Conservation (phyloP, 2,329 filamentous ascomycete genomes). For the Fusarium floridanum region DNA sequence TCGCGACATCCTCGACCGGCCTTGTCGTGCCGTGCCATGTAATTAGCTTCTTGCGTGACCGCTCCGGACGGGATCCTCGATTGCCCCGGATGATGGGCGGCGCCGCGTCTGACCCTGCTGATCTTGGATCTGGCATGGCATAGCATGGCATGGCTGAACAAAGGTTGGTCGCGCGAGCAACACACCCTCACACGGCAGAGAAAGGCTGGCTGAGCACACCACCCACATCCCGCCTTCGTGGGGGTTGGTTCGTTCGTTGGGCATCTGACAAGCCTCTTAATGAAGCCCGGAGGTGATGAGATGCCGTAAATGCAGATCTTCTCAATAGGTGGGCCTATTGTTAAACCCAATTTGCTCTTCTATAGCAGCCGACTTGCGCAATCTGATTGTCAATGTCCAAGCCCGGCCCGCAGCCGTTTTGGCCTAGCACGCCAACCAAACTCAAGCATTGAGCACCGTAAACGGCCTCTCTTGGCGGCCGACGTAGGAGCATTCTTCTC, state of each 20-base stretch:
- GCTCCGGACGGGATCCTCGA: constrained; percentile 4
- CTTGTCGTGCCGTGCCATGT: background rate
- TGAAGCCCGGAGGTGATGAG: background rate
- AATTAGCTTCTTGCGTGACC: background rate
- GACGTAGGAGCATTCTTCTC: constrained; percentile 11
- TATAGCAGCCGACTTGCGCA: background rate
- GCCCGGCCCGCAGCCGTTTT: constrained; percentile 26
- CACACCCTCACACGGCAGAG: constrained; percentile 13
- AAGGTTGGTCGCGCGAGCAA: constrained; percentile 8
- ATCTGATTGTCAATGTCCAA: constrained; percentile 3
- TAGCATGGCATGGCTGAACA: constrained; percentile 9
- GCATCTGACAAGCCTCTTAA: background rate
- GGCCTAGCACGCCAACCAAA: background rate
- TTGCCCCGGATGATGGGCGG: constrained; percentile 11
- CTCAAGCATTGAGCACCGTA: constrained; percentile 6
- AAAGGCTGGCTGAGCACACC: constrained; percentile 9
- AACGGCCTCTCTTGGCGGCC: constrained; percentile 18
- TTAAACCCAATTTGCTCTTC: constrained; percentile 1
- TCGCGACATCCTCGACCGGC: background rate
- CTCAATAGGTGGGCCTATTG: constrained; percentile 12
- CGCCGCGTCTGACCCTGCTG: background rate
- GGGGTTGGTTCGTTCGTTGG: constrained; percentile 4
- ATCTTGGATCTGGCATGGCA: constrained; percentile 19
- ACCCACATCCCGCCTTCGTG: constrained; percentile 24
- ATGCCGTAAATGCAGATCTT: constrained; percentile 2